Evolutionary conservation across 192 early-diverging fungal genomes (phyloP).

Genomic region (Backusella circina): DNA sequence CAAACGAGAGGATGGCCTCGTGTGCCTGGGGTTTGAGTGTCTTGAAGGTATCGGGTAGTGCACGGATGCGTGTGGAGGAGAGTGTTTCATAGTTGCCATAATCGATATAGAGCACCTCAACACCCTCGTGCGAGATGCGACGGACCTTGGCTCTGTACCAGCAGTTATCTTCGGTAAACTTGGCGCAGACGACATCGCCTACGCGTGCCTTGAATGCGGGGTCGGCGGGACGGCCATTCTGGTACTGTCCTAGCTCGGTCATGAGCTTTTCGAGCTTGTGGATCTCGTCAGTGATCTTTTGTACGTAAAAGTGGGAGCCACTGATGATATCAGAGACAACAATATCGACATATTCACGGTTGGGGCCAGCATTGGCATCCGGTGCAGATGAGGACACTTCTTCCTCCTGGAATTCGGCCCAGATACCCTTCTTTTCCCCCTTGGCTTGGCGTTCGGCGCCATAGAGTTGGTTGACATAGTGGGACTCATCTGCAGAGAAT

Average conservation of each 20-base stretch:
- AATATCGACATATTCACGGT: constrained; percentile 74
- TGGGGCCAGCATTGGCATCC: constrained; percentile 42
- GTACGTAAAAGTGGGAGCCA: constrained; percentile 58
- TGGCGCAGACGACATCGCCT: constrained; percentile 72
- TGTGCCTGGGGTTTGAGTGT: constrained; percentile 69
- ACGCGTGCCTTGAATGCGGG: constrained; percentile 55
- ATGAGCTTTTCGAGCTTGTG: constrained; percentile 80
- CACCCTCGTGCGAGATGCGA: constrained; percentile 56
- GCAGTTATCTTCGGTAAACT: constrained; percentile 84
- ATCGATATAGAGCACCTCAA: constrained; percentile 85
- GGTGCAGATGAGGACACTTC: constrained; percentile 37
- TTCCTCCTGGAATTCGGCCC: constrained; percentile 55
- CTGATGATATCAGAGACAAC: constrained; percentile 65
- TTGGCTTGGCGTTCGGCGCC: constrained; percentile 80
- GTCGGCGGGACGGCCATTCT: constrained; percentile 30
- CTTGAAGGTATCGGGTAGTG: constrained; percentile 72
- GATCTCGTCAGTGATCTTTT: constrained; percentile 56
- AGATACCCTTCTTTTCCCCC: constrained; percentile 62
- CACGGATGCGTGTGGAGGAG: constrained; percentile 62
- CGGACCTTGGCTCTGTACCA: constrained; percentile 91
- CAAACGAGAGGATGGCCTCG: constrained; percentile 82
- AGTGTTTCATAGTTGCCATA: constrained; percentile 92
- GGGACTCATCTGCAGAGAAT: constrained; percentile 82
- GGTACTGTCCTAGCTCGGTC: constrained; percentile 72
- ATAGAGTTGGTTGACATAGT: constrained; percentile 63